Percentiles rank a stretch among this genome's conserved stretches.
phyloP scores from a whole-genome alignment of 2,329 filamentous ascomycete genomes.

The Fusarium agapanthi region DNA sequence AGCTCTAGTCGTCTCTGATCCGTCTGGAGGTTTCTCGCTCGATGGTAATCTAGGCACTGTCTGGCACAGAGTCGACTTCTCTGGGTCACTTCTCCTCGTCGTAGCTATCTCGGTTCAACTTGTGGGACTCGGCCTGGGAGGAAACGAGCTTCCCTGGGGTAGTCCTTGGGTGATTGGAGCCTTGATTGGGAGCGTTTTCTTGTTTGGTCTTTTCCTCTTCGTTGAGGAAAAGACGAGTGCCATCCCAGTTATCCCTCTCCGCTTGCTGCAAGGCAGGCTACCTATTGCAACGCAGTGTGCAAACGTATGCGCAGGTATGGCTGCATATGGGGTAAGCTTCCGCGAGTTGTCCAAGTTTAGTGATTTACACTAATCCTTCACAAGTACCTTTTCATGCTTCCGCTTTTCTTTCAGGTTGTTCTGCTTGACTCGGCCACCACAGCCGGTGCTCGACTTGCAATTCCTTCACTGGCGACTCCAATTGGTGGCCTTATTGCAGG shows the following conservation, averaged over 20 bases:
- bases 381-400: conserved; percentile 73
- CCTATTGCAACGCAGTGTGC: conserved; percentile 64
- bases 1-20: conserved; percentile 60
- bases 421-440: conserved; percentile 69
- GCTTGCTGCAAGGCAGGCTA: conserved; percentile 64
- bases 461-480: conserved; percentile 68
- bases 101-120: conserved; percentile 66
- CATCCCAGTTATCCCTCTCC: conserved; percentile 62
- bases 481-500: conserved; percentile 65
- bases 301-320: conserved; percentile 68
- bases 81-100: conserved; percentile 65
- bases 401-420: conserved; percentile 75
- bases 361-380: conserved; percentile 7
- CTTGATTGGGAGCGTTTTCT: conserved; percentile 53
- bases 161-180: conserved; percentile 57
- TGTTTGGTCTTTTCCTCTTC: conserved; percentile 56
- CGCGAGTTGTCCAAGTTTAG: background rate
- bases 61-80: conserved; percentile 66
- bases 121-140: conserved; percentile 63
- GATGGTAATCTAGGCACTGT: conserved; percentile 48
- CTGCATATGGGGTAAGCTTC: conserved; percentile 66
- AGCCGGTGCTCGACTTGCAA: conserved; percentile 70
- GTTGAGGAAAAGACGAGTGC: conserved; percentile 60
- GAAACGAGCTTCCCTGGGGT: conserved; percentile 63
- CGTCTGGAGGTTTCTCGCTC: conserved; percentile 43